Conservation (phyloP, 2,329 filamentous ascomycete species). For the Beauveria sp. region DNA sequence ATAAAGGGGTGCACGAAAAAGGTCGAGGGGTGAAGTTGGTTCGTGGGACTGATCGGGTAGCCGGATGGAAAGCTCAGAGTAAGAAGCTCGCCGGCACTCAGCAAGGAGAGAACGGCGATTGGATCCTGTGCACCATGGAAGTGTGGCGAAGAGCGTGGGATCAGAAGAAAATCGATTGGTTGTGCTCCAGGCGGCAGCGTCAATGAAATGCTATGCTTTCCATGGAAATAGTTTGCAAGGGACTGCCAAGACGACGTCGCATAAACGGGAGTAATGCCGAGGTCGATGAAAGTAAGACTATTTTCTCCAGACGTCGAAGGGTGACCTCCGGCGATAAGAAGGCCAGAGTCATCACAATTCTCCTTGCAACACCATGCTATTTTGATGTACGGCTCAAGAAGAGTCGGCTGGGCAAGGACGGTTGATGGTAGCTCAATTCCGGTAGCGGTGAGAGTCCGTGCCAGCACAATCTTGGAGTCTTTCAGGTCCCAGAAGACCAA, state of each 20-base stretch:
- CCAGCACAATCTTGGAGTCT: slow-evolving; percentile 76
- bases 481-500: slow-evolving; percentile 92
- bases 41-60: slow-evolving; percentile 83
- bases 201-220: slow-evolving; percentile 65
- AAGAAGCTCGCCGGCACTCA: slow-evolving; percentile 81
- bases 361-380: slow-evolving; percentile 91
- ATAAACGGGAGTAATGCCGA: slow-evolving; percentile 84
- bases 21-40: slow-evolving; percentile 81
- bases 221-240: slow-evolving; percentile 69
- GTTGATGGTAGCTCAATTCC: slow-evolving; percentile 62
- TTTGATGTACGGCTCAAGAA: slow-evolving; percentile 68
- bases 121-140: slow-evolving; percentile 87
- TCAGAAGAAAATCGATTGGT: slow-evolving; percentile 71
- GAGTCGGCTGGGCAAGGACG: slow-evolving; percentile 41
- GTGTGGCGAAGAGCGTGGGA: slow-evolving; percentile 77
- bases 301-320: slow-evolving; percentile 59
- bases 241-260: slow-evolving; percentile 85
- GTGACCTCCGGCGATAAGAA: slow-evolving; percentile 79
- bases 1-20: slow-evolving; percentile 89
- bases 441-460: slow-evolving; percentile 68
- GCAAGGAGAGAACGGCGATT: slow-evolving; percentile 69
- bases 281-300: slow-evolving; percentile 80
- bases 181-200: slow-evolving; percentile 71
- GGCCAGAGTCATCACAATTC: slow-evolving; percentile 86
- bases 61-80: slow-evolving; percentile 90